Evolutionary conservation across 192 early-diverging fungal species (phyloP), one percentile per base, ranked within the genome.

Genomic region (Podila verticillata): DNA sequence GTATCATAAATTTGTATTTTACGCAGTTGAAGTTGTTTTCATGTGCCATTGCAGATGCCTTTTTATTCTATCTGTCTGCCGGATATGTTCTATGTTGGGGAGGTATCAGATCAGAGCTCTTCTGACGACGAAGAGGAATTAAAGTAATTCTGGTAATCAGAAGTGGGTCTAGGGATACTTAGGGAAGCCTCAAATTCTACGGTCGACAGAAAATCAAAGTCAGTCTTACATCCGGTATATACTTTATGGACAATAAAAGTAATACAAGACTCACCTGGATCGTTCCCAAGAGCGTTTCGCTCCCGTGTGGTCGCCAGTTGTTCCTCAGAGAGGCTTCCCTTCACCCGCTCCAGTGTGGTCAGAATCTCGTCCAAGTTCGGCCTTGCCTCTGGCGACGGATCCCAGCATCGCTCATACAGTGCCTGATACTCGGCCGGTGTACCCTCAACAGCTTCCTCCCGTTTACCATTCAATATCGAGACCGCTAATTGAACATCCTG

Each of bases 351-450:
- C 57, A 80, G 57, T 0, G 77, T 68, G 0, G 36, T 34, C 44
- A 80, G 32, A 60, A 80, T 64, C 61, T 80, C 70, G 15, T 73
- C 66, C 36, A 75, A 13, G 2, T 70, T 64, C 12, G 78, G 83
- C 28, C 83, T 61, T 64, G 48, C 48, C 7, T 70, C 48, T 0
- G 78, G 78, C 10, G 68, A 57, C 12, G 31, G 61, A 4, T 75
- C 61, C 73, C 83, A 81, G n/a, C 83, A 84, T 5, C 63, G 32
- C n/a, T 73, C 64, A 58, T 84, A 84, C 17, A 84, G 17, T 19
- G n/a, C 30, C 15, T 54, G 24, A 34, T 85, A 85, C 28, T 35
- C 56, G 7, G 26, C 48, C 19, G 84, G 84, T 3, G 84, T 82
- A 5, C 69, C 84, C 13, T 56, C 49, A 1, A 85, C 29, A 20